Conservation (phyloP, 176 grass and related monocot species). For the Puccinellia tenuiflora region DNA sequence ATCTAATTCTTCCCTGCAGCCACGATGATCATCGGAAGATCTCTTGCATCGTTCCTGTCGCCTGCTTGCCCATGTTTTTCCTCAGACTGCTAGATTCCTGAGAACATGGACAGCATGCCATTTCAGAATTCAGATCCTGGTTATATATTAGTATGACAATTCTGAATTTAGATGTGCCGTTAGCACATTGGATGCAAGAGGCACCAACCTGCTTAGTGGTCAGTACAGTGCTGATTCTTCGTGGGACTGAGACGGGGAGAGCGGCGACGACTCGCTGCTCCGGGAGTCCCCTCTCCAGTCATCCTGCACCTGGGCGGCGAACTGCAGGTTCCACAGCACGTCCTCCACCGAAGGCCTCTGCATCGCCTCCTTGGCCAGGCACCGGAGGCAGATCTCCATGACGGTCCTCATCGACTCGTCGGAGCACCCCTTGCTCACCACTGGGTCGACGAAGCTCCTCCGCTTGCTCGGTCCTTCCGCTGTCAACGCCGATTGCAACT, state of each 20-base stretch:
- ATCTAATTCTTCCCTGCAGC: neutral
- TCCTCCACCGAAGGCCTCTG: constrained; percentile 80
- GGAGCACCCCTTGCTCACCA: constrained; percentile 41
- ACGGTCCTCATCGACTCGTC: constrained; percentile 68
- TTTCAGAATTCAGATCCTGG: neutral
- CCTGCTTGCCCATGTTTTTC: neutral
- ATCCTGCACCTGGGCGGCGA: constrained; percentile 83
- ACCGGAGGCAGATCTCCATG: constrained; percentile 79
- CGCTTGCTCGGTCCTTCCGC: constrained; percentile 38
- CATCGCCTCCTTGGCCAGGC: constrained; percentile 66
- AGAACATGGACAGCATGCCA: neutral
- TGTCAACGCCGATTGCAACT: constrained; percentile 61
- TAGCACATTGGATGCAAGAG: neutral
- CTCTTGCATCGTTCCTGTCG: neutral
- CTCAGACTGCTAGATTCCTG: neutral
- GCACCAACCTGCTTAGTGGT: neutral
- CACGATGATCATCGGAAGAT: neutral
- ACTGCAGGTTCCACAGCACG: constrained; percentile 95
- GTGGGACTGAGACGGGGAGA: constrained; percentile 39
- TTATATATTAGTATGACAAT: neutral
- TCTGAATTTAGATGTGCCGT: neutral
- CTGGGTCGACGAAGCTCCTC: constrained; percentile 41
- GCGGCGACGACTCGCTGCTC: constrained; percentile 59
- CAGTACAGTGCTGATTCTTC: neutral
- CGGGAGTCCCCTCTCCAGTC: constrained; percentile 50